Evolutionary conservation across 106 monocot genomes (phyloP).

Genomic region (Allium fistulosum): DNA sequence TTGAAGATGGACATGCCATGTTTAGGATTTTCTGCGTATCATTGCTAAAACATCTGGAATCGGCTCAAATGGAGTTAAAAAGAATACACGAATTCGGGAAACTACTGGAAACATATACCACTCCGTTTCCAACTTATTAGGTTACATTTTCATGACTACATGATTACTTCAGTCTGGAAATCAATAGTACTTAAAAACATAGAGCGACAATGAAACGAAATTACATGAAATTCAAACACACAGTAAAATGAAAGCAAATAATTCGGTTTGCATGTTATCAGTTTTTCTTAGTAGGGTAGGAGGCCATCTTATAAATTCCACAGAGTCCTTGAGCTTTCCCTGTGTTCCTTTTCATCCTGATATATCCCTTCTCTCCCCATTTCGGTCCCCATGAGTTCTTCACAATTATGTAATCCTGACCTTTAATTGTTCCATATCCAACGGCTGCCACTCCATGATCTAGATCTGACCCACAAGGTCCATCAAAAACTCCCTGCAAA

Average conservation of each 20-base stretch:
- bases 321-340: slow-evolving; percentile 35
- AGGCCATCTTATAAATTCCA: slow-evolving; percentile 53
- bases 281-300: slow-evolving; percentile 36
- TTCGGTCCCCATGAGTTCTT: slow-evolving; percentile 52
- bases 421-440: slow-evolving; percentile 41
- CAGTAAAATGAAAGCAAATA: too few species aligned
- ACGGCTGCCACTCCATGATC: slow-evolving; percentile 53
- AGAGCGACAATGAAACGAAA: background rate
- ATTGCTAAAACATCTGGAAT: too few species aligned
- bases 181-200: background rate
- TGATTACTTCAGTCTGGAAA: background rate
- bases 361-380: slow-evolving; percentile 57
- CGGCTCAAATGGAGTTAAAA: too few species aligned
- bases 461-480: slow-evolving; percentile 33
- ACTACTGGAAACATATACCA: background rate
- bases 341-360: slow-evolving; percentile 50
- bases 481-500: slow-evolving; percentile 41
- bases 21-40: too few species aligned
- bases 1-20: too few species aligned
- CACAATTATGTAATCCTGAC: slow-evolving; percentile 48
- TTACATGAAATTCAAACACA: background rate
- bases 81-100: too few species aligned
- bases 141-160: background rate
- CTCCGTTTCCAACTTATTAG: background rate
- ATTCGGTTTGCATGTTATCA: too few species aligned